A percentile compares a stretch with the other conserved stretches of the same genome.
phyloP scores from a whole-genome alignment of 257 asterid genomes.

The Lavandula angustifolia region DNA sequence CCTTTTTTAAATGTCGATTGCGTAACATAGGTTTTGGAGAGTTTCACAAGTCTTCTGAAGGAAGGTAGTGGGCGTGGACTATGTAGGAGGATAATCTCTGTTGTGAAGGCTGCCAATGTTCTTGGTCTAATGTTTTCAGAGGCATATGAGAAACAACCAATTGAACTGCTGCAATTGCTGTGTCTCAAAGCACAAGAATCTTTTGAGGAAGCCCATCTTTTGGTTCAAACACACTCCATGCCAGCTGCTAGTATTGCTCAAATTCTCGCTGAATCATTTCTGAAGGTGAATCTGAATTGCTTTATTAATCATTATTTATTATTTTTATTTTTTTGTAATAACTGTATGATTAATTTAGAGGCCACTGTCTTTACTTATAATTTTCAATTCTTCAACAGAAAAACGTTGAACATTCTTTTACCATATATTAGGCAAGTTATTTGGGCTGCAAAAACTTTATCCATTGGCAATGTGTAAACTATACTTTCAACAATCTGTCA shows the following conservation, averaged over 20 bases:
- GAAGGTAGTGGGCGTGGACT: slow-evolving; percentile 87
- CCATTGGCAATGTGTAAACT: slow-evolving; percentile 15
- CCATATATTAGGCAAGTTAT: not conserved
- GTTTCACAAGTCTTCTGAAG: slow-evolving; percentile 52
- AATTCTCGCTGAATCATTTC: slow-evolving; percentile 93
- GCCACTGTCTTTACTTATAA: not conserved
- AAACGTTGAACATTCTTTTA: not conserved
- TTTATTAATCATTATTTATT: slow-evolving; percentile 10
- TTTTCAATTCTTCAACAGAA: slow-evolving; percentile 4
- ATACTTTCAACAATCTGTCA: slow-evolving; percentile 15
- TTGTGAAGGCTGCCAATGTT: slow-evolving; percentile 86
- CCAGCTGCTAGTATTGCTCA: slow-evolving; percentile 96
- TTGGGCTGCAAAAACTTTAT: slow-evolving; percentile 17
- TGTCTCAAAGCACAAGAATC: slow-evolving; percentile 98
- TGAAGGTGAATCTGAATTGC: slow-evolving; percentile 56
- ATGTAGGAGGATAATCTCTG: slow-evolving; percentile 77
- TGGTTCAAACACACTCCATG: slow-evolving; percentile 84
- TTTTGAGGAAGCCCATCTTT: slow-evolving; percentile 81
- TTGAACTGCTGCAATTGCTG: slow-evolving; percentile 86
- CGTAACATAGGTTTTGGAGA: slow-evolving; percentile 66
- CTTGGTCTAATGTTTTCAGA: slow-evolving; percentile 87
- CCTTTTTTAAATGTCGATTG: slow-evolving; percentile 23
- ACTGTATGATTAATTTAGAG: slow-evolving; percentile 18
- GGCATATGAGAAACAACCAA: slow-evolving; percentile 93
- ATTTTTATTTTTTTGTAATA: slow-evolving; percentile 2